Conservation (phyloP, 129 eudicot species). For the Escallonia herrerae region DNA sequence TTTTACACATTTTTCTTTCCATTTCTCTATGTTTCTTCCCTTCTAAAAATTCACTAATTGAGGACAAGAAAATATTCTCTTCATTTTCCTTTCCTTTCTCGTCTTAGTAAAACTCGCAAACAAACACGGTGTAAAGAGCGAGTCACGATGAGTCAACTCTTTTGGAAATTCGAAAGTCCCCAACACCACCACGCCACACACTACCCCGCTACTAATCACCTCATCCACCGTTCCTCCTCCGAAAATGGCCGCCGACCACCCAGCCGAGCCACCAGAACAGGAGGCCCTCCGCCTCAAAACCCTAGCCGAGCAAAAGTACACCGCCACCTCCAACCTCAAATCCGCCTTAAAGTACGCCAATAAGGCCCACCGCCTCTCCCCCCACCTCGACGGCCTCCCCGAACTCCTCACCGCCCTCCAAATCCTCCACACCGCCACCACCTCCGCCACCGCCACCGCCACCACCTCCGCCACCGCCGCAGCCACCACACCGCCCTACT, state of each 20-base stretch:
- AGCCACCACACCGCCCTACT: slow-evolving; percentile 36
- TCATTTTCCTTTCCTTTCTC: too few relatives aligned
- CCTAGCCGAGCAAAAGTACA: slow-evolving; percentile 59
- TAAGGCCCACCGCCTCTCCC: slow-evolving; percentile 46
- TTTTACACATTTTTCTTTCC: too few relatives aligned
- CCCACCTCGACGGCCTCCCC: slow-evolving; percentile 42
- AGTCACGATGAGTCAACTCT: too few relatives aligned
- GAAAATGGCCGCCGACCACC: not conserved
- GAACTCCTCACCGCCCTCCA: slow-evolving; percentile 51
- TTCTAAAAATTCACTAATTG: too few relatives aligned
- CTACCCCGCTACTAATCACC: too few relatives aligned
- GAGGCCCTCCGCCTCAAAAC: slow-evolving; percentile 58
- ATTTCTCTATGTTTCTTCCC: too few relatives aligned
- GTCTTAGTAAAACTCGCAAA: too few relatives aligned
- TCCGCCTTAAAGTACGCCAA: slow-evolving; percentile 57
- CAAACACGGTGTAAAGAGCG: too few relatives aligned
- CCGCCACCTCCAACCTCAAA: slow-evolving; percentile 29
- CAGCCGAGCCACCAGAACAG: not conserved
- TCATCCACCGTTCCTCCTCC: too few relatives aligned
- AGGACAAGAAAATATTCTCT: too few relatives aligned
- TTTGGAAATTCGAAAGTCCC: too few relatives aligned
- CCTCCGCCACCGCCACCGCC: slow-evolving; percentile 6
- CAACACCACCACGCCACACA: too few relatives aligned
- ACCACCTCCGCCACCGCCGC: slow-evolving; percentile 22
- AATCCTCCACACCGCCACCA: slow-evolving; percentile 34